These are phyloP conservation scores for Cystofilobasidium bisporidii DNA, from an alignment of 768 basidiomycete species.

Conservation along the genomic window DNA sequence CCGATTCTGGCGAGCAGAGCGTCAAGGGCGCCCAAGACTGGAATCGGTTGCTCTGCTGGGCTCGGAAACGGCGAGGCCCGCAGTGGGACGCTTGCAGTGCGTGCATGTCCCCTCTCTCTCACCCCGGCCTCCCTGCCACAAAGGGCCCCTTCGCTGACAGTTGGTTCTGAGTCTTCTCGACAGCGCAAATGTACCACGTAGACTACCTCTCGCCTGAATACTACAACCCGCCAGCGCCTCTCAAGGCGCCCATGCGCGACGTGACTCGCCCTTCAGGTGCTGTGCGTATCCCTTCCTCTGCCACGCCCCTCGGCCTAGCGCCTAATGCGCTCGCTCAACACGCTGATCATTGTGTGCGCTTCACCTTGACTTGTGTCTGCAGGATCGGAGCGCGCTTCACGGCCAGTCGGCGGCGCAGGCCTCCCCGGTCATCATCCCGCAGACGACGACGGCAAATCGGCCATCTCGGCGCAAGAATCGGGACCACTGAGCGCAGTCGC, in stretches of 20 bases:
- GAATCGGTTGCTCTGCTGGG: slow-evolving; percentile 23
- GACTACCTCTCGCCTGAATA: slow-evolving; percentile 22
- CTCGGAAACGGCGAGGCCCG: slow-evolving; percentile 17
- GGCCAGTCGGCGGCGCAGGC: too few relatives aligned
- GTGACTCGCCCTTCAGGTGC: neutral
- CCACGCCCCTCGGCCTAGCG: too few relatives aligned
- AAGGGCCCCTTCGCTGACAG: slow-evolving; percentile 36
- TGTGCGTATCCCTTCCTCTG: neutral
- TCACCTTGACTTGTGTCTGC: too few relatives aligned
- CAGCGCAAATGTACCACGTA: slow-evolving; percentile 22
- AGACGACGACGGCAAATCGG: too few relatives aligned
- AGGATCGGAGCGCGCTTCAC: too few relatives aligned
- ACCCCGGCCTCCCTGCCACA: slow-evolving; percentile 32
- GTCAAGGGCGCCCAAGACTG: slow-evolving; percentile 16
- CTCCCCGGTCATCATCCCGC: too few relatives aligned
- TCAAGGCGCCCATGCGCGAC: neutral
- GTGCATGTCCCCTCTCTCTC: slow-evolving; percentile 1
- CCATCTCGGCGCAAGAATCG: too few relatives aligned
- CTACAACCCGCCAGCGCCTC: slow-evolving; percentile 16
- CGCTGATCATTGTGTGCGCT: too few relatives aligned
- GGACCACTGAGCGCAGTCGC: too few relatives aligned
- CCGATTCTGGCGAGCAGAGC: slow-evolving; percentile 10
- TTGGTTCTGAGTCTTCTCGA: slow-evolving; percentile 34
- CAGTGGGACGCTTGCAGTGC: slow-evolving; percentile 17
- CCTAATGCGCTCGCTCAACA: too few relatives aligned